phyloP scores from a whole-genome alignment of 495 filamentous ascomycete species.

The Parachaetomium inaequale region DNA sequence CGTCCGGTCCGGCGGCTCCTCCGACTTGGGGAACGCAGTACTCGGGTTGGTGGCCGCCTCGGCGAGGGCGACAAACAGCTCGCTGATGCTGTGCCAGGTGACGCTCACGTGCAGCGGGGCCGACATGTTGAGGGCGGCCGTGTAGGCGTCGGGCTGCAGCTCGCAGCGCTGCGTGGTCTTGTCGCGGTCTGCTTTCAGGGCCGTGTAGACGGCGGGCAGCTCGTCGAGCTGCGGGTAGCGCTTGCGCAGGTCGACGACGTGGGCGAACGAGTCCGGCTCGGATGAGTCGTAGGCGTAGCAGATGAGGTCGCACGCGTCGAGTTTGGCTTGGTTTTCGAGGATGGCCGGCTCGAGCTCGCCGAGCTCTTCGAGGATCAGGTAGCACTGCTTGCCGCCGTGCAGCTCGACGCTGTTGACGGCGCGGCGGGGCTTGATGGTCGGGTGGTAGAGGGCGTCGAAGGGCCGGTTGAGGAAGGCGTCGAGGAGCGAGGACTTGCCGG shows the following conservation, averaged over 20 bases:
- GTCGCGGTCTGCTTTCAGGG: constrained; percentile 89
- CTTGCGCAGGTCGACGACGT: constrained; percentile 76
- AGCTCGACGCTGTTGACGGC: constrained; percentile 96
- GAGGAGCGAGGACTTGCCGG: constrained; percentile 85
- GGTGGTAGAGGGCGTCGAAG: constrained; percentile 81
- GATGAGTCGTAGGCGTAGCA: constrained; percentile 97
- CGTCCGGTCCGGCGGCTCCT: constrained; percentile 81
- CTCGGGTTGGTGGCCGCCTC: constrained; percentile 89
- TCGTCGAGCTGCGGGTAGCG: constrained; percentile 78
- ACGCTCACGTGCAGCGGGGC: constrained; percentile 91
- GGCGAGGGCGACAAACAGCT: constrained; percentile 81
- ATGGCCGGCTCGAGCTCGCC: constrained; percentile 94
- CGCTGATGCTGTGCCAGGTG: constrained; percentile 84
- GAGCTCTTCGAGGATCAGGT: constrained; percentile 90
- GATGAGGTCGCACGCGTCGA: constrained; percentile 90
- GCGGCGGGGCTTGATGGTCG: constrained; percentile 88
- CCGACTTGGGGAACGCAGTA: constrained; percentile 77
- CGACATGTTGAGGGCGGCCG: constrained; percentile 70
- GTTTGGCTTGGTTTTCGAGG: constrained; percentile 82
- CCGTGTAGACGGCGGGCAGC: constrained; percentile 83
- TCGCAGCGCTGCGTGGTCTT: constrained; percentile 91
- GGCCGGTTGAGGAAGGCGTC: constrained; percentile 87
- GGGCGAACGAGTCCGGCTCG: constrained; percentile 89
- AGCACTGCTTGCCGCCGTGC: constrained; percentile 93
- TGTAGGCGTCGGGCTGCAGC: constrained; percentile 89